Conservation (phyloP, 805 yeast genomes). For the Hemisphaericaspora nanyangensis region DNA sequence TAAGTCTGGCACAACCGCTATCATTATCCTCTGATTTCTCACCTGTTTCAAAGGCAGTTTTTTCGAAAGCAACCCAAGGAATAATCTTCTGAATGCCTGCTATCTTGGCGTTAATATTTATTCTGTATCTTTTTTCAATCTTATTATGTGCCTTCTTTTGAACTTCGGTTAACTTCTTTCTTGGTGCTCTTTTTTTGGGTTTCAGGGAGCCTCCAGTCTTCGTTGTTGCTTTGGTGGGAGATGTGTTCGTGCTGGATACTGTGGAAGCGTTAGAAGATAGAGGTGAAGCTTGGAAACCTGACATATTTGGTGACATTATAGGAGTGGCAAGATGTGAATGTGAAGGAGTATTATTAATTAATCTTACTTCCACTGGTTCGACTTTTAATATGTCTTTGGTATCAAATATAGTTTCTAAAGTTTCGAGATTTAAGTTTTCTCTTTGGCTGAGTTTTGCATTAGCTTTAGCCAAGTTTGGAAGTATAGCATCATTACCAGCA, state of each 20-base stretch:
- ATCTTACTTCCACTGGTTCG: not conserved
- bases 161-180: slow-evolving; percentile 52
- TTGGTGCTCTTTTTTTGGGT: slow-evolving; percentile 40
- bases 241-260: not conserved
- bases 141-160: slow-evolving; percentile 73
- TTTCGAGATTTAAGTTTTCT: slow-evolving; percentile 19
- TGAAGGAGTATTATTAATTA: not conserved
- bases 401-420: slow-evolving; percentile 25
- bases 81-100: slow-evolving; percentile 63
- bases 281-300: not conserved
- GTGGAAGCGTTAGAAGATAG: not conserved
- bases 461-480: slow-evolving; percentile 10
- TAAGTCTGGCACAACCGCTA: slow-evolving; percentile 32
- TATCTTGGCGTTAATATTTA: slow-evolving; percentile 68
- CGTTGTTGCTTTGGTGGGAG: not conserved
- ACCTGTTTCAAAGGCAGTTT: slow-evolving; percentile 56
- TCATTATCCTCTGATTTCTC: slow-evolving; percentile 7
- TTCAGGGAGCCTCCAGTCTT: slow-evolving; percentile 2
- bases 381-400: slow-evolving; percentile 22
- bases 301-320: no score
- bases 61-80: slow-evolving; percentile 63
- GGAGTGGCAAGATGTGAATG: not conserved
- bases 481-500: not conserved
- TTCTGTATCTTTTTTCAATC: slow-evolving; percentile 68
- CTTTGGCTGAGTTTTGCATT: slow-evolving; percentile 12